phyloP scores from a whole-genome alignment of 805 yeast genomes.

The Ogataea methanolica region DNA sequence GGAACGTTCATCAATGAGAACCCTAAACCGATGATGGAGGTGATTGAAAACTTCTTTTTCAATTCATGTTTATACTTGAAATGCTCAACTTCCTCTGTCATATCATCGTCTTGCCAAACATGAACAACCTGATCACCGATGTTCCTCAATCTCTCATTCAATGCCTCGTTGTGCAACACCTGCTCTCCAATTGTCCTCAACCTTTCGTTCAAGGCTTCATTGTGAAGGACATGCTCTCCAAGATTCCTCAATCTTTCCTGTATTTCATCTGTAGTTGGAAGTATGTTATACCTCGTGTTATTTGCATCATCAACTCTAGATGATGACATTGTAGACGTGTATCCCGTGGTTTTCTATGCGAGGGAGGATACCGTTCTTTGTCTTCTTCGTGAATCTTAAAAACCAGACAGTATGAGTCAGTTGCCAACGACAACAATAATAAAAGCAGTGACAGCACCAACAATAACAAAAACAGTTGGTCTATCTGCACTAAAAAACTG shows the following conservation, averaged over 20 bases:
- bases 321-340: background rate
- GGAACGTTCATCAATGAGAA: conserved; percentile 83
- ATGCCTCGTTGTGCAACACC: conserved; percentile 15
- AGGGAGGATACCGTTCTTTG: too few relatives aligned
- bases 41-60: conserved; percentile 60
- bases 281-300: background rate
- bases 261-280: background rate
- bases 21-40: conserved; percentile 72
- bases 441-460: too few relatives aligned
- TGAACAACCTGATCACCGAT: conserved; percentile 28
- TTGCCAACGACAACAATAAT: too few relatives aligned
- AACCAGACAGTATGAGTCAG: too few relatives aligned
- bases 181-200: conserved; percentile 23
- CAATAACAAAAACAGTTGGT: too few relatives aligned
- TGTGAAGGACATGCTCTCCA: conserved; percentile 1
- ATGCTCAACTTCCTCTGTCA: conserved; percentile 57
- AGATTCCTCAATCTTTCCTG: conserved; percentile 2
- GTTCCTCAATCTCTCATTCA: conserved; percentile 19
- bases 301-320: background rate
- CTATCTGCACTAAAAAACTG: too few relatives aligned
- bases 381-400: too few relatives aligned
- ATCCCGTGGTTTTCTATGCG: too few relatives aligned
- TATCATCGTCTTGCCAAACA: conserved; percentile 39
- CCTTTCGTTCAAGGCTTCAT: conserved; percentile 14
- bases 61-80: conserved; percentile 72